Conservation (phyloP, 192 early-diverging fungal species). For the Coemansia sp. region DNA sequence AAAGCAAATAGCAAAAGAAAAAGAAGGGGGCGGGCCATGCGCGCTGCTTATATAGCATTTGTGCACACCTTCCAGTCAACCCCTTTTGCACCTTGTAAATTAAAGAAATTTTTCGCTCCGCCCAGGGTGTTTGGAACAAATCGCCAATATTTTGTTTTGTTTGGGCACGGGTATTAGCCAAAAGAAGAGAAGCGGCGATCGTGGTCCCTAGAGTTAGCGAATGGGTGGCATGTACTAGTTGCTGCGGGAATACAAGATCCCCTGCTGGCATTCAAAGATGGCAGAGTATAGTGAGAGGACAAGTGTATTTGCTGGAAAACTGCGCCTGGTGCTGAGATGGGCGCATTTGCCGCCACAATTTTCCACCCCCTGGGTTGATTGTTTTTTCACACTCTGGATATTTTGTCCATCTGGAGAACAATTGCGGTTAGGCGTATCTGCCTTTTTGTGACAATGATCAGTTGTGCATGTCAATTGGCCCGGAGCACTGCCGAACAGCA, state of each 20-base stretch:
- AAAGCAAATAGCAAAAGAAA: neutral
- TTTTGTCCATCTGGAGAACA: slow-evolving; percentile 4
- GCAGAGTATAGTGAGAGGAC: too few relatives aligned
- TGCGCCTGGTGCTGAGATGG: too few relatives aligned
- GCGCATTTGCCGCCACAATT: too few relatives aligned
- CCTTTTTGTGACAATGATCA: too few relatives aligned
- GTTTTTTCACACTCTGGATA: slow-evolving; percentile 1
- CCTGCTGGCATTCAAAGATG: too few relatives aligned
- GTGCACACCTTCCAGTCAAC: neutral
- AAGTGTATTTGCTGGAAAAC: too few relatives aligned
- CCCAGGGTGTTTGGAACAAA: neutral
- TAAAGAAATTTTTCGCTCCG: neutral
- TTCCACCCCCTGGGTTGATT: neutral
- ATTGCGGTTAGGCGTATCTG: slow-evolving; percentile 4
- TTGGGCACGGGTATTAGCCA: slow-evolving; percentile 6
- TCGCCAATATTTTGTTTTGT: neutral
- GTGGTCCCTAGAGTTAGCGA: neutral
- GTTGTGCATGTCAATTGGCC: too few relatives aligned
- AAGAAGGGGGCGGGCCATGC: neutral
- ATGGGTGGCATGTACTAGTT: neutral
- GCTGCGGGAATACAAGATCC: neutral
- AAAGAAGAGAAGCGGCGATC: slow-evolving; percentile 3
- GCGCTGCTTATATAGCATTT: neutral
- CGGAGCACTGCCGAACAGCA: too few relatives aligned
- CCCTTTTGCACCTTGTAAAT: neutral